Conservation (phyloP, 805 yeast genomes). For the Saccharomycopsis schoenii region DNA sequence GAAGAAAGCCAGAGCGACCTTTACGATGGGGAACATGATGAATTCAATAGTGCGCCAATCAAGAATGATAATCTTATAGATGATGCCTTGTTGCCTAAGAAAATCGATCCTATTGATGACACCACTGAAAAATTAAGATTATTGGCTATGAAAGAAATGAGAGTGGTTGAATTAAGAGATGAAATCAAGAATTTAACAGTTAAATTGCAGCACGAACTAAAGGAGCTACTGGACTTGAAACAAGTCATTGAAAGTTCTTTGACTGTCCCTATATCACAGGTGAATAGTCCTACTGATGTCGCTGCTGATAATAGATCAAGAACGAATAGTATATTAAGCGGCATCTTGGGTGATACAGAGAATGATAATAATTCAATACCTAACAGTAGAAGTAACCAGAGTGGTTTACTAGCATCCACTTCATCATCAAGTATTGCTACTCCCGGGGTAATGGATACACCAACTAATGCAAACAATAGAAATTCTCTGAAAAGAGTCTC, state of each 20-base stretch:
- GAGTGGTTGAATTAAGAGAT: constrained; percentile 16
- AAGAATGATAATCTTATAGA: not conserved
- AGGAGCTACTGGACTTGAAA: constrained; percentile 13
- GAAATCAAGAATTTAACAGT: constrained; percentile 9
- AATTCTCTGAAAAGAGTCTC: constrained; percentile 9
- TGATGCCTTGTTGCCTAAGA: not conserved
- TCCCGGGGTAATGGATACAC: not conserved
- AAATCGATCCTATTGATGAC: constrained; percentile 7
- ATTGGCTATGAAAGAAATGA: constrained; percentile 18
- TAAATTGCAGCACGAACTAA: constrained; percentile 8
- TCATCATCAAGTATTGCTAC: not conserved
- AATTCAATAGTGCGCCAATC: not conserved
- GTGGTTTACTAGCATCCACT: not conserved
- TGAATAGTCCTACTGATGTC: not conserved
- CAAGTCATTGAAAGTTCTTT: constrained; percentile 13
- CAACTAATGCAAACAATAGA: not conserved
- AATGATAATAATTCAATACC: not conserved
- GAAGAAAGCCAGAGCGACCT: not conserved
- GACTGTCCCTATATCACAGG: not conserved
- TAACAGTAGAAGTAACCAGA: not conserved
- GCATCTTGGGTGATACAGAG: constrained; percentile 5
- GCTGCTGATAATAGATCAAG: constrained; percentile 3
- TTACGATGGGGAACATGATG: not conserved
- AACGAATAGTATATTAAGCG: constrained; percentile 10
- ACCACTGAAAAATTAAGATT: constrained; percentile 13